These are phyloP conservation scores for Pneumocystis wakefieldiae DNA, from an alignment of 1,139 yeast species.

Conservation along the genomic window DNA sequence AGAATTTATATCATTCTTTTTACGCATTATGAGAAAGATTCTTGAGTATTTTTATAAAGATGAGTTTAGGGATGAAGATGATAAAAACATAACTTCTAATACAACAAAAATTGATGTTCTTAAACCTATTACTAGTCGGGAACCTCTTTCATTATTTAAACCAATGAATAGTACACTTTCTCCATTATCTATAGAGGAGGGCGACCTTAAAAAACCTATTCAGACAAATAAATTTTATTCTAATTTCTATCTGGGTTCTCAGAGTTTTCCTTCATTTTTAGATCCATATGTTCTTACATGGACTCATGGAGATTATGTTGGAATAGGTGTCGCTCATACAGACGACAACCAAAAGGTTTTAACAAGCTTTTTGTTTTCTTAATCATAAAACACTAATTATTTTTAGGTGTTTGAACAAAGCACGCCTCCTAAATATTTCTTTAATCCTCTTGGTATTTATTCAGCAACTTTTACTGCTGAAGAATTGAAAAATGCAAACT, in stretches of 20 bases:
- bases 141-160: neutral
- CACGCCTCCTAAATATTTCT: slow-evolving; percentile 32
- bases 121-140: neutral
- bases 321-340: slow-evolving; percentile 50
- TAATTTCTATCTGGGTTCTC: slow-evolving; percentile 43
- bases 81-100: neutral
- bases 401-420: slow-evolving; percentile 20
- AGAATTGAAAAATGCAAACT: slow-evolving; percentile 27
- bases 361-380: slow-evolving; percentile 2
- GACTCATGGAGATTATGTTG: slow-evolving; percentile 27
- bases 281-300: slow-evolving; percentile 54
- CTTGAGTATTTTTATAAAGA: neutral
- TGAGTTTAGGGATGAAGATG: neutral
- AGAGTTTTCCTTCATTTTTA: slow-evolving; percentile 34
- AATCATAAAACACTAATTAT: slow-evolving; percentile 19
- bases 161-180: neutral
- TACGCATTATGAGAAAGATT: no score
- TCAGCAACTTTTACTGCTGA: slow-evolving; percentile 44
- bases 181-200: neutral
- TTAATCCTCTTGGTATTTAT: slow-evolving; percentile 40
- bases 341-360: slow-evolving; percentile 30
- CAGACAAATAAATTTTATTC: slow-evolving; percentile 61
- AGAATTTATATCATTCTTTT: no score
- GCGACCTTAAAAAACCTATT: slow-evolving; percentile 17
- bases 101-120: neutral